Conservation (phyloP, 2,329 filamentous ascomycete genomes). For the Diaporthe sp. region DNA sequence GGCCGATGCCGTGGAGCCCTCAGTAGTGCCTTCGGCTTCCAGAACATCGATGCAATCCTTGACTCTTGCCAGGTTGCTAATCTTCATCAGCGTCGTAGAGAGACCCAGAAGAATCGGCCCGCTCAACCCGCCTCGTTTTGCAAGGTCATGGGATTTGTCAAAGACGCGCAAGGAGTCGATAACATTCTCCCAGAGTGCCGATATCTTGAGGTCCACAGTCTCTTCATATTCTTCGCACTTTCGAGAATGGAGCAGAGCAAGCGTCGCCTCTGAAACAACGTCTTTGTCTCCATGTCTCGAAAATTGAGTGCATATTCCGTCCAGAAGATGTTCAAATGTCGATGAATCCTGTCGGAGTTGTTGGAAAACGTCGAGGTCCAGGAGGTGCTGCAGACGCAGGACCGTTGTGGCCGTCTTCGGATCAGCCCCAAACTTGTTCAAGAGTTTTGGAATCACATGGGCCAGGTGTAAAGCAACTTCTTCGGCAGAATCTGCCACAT, state of each 20-base stretch:
- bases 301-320: slow-evolving; percentile 95
- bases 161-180: slow-evolving; percentile 80
- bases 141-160: slow-evolving; percentile 78
- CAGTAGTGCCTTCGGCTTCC: slow-evolving; percentile 69
- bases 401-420: slow-evolving; percentile 89
- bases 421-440: slow-evolving; percentile 94
- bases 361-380: slow-evolving; percentile 89
- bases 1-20: slow-evolving; percentile 62
- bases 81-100: slow-evolving; percentile 80
- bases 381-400: slow-evolving; percentile 84
- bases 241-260: slow-evolving; percentile 86
- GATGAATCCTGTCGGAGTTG: slow-evolving; percentile 89
- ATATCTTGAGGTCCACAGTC: slow-evolving; percentile 82
- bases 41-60: slow-evolving; percentile 82
- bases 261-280: slow-evolving; percentile 86
- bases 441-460: slow-evolving; percentile 81
- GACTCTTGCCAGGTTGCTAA: slow-evolving; percentile 84
- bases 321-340: slow-evolving; percentile 83
- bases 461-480: slow-evolving; percentile 83
- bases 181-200: slow-evolving; percentile 87
- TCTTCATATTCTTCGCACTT: slow-evolving; percentile 92
- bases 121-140: slow-evolving; percentile 76
- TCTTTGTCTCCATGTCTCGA: slow-evolving; percentile 89
- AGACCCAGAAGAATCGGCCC: slow-evolving; percentile 76
- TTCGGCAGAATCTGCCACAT: slow-evolving; percentile 80